phyloP scores from a whole-genome alignment of 2,329 filamentous ascomycete species.

The Penicillium sp. region DNA sequence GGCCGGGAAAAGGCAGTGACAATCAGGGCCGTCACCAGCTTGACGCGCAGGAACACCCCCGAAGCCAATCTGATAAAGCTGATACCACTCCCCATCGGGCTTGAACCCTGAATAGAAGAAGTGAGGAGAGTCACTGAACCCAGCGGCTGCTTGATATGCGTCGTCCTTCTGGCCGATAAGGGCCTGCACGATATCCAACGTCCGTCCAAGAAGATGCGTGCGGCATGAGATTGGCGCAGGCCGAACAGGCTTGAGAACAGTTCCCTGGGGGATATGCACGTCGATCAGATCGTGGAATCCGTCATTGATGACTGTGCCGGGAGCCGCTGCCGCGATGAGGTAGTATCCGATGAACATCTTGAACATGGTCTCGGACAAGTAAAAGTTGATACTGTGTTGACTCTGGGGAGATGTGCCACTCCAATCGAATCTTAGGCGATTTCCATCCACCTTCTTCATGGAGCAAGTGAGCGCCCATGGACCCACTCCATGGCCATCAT shows the following conservation, averaged over 20 bases:
- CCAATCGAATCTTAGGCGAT: slow-evolving; percentile 47
- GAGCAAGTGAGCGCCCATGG: slow-evolving; percentile 47
- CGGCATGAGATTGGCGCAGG: slow-evolving; percentile 47
- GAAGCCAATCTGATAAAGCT: slow-evolving; percentile 50
- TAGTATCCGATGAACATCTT: slow-evolving; percentile 49
- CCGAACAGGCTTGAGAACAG: slow-evolving; percentile 44
- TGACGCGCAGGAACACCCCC: slow-evolving; percentile 47
- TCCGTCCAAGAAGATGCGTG: slow-evolving; percentile 46
- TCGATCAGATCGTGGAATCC: slow-evolving; percentile 50
- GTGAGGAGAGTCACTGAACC: slow-evolving; percentile 49
- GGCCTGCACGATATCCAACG: slow-evolving; percentile 49
- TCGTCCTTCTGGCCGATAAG: slow-evolving; percentile 47
- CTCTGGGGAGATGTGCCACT: slow-evolving; percentile 47
- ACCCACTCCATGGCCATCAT: slow-evolving; percentile 45
- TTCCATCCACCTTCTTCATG: slow-evolving; percentile 41
- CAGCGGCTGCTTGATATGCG: slow-evolving; percentile 46
- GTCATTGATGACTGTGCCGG: slow-evolving; percentile 48
- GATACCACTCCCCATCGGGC: slow-evolving; percentile 46
- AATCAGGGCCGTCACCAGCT: slow-evolving; percentile 47
- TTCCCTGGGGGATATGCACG: slow-evolving; percentile 44
- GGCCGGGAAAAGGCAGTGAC: slow-evolving; percentile 49
- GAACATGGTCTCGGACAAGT: slow-evolving; percentile 48
- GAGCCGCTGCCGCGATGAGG: slow-evolving; percentile 47
- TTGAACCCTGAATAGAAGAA: slow-evolving; percentile 50
- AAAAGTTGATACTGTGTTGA: slow-evolving; percentile 47